These are phyloP conservation scores for Botryotinia narcissicola DNA, from an alignment of 2,329 filamentous ascomycete species.

Conservation along the genomic window DNA sequence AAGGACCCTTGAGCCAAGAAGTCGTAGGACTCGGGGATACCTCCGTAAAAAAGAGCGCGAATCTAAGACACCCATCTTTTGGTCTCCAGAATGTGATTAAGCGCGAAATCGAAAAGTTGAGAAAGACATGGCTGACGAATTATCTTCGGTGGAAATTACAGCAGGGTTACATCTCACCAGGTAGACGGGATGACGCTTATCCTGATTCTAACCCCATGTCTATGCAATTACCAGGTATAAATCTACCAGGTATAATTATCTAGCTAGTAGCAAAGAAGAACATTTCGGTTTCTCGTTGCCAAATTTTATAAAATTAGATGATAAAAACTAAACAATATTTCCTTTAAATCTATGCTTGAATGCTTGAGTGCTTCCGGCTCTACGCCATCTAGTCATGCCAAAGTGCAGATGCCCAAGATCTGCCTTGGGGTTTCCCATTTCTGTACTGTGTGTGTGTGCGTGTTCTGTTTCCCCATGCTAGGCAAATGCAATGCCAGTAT, in stretches of 20 bases:
- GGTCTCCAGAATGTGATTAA: background rate
- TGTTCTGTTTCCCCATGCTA: conserved; percentile 6
- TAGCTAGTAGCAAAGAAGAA: background rate
- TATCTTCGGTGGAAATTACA: background rate
- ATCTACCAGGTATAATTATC: background rate
- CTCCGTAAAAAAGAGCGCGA: background rate
- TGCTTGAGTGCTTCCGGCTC: background rate
- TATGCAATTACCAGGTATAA: background rate
- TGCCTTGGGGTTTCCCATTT: background rate
- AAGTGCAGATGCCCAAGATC: background rate
- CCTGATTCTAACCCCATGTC: background rate
- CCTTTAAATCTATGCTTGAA: background rate
- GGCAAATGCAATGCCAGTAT: conserved; percentile 1
- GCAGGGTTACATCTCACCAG: background rate
- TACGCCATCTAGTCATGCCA: background rate
- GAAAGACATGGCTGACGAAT: background rate
- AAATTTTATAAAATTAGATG: background rate
- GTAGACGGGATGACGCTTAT: background rate
- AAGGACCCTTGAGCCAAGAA: background rate
- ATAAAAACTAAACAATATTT: background rate
- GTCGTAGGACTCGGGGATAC: background rate
- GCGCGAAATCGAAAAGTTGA: background rate
- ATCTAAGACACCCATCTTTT: background rate
- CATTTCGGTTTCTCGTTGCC: background rate
- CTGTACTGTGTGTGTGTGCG: background rate